Evolutionary conservation across 2,329 filamentous ascomycete genomes (phyloP).

Genomic region (Xylaria sp.): DNA sequence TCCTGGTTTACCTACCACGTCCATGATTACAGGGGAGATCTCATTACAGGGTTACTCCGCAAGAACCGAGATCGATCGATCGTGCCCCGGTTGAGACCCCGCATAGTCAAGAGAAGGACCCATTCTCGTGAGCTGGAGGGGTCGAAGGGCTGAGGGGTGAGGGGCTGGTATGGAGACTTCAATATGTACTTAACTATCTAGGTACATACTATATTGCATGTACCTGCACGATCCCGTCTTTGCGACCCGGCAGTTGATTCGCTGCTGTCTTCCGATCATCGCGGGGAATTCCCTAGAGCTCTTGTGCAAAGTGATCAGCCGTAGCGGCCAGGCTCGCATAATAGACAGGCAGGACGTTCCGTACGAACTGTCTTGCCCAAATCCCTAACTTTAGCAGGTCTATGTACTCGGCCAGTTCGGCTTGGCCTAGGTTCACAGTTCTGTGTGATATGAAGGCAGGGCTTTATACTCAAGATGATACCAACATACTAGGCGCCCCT

Average conservation of each 20-base stretch:
- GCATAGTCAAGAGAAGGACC: background rate
- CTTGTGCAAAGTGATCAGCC: background rate
- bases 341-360: too few relatives aligned
- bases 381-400: too few relatives aligned
- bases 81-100: background rate
- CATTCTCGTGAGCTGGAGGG: background rate
- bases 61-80: too few relatives aligned
- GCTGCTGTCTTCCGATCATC: background rate
- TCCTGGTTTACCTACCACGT: background rate
- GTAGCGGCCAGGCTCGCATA: background rate
- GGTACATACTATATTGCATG: background rate
- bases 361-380: too few relatives aligned
- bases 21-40: too few relatives aligned
- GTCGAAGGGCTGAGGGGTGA: too few relatives aligned
- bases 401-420: too few relatives aligned
- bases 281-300: background rate
- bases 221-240: background rate
- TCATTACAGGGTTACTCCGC: conserved; percentile 17
- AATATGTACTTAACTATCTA: background rate
- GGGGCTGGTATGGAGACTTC: background rate
- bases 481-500: too few relatives aligned
- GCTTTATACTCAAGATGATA: too few relatives aligned
- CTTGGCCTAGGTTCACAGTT: too few relatives aligned
- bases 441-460: too few relatives aligned
- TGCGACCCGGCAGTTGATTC: background rate